phyloP scores from a whole-genome alignment of 148 eudicot species.

The Rhododendron simsii region DNA sequence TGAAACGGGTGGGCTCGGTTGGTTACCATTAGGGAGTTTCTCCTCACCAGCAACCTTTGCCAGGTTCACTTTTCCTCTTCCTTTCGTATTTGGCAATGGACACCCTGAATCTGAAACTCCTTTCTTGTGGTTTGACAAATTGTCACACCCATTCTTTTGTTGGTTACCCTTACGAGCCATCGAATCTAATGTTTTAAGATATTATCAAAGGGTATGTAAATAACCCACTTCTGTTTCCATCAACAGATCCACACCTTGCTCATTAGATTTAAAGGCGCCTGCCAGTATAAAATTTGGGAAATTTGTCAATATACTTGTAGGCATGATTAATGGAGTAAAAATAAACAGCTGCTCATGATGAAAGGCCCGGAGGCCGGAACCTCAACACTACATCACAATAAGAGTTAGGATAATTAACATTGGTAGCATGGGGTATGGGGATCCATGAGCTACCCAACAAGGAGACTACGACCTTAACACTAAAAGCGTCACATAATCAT shows the following conservation, averaged over 20 bases:
- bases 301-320: not conserved
- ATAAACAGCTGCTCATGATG: not conserved
- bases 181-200: not conserved
- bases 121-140: slow-evolving; percentile 40
- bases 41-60: slow-evolving; percentile 28
- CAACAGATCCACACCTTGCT: slow-evolving; percentile 12
- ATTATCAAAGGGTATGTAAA: slow-evolving; percentile 7
- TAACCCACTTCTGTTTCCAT: slow-evolving; percentile 14
- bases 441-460: not conserved
- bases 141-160: slow-evolving; percentile 56
- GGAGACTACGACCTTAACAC: not conserved
- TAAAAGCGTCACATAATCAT: not conserved
- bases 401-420: not conserved
- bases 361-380: not conserved
- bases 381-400: not conserved
- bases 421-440: not conserved
- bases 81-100: slow-evolving; percentile 25
- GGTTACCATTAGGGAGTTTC: slow-evolving; percentile 37
- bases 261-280: not conserved
- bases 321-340: slow-evolving; percentile 1
- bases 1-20: slow-evolving; percentile 17
- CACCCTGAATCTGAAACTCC: slow-evolving; percentile 44
- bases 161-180: slow-evolving; percentile 92
- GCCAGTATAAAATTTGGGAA: not conserved
- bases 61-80: slow-evolving; percentile 25